phyloP scores from a whole-genome alignment of 495 filamentous ascomycete species.

The Aspergillus coremiiformis region DNA sequence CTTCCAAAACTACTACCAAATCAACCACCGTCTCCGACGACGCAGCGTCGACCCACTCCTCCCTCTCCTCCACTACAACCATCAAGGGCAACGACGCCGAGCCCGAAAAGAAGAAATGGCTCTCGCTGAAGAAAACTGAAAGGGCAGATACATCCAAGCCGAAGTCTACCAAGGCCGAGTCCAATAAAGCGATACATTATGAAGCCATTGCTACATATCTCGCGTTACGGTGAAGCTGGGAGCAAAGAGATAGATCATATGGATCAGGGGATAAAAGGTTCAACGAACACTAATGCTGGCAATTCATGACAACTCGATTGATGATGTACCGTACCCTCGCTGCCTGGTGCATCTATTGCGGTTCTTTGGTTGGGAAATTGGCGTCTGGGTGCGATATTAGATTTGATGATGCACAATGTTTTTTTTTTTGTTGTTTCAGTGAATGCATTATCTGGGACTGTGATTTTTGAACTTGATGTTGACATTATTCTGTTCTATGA shows the following conservation, averaged over 20 bases:
- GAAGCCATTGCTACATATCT: conserved; percentile 29
- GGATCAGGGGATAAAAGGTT: neutral
- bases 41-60: conserved; percentile 21
- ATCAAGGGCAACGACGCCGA: conserved; percentile 18
- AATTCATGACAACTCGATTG: neutral
- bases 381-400: neutral
- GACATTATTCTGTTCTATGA: no score
- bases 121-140: conserved; percentile 13
- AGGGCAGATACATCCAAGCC: conserved; percentile 1
- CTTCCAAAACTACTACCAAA: conserved; percentile 12
- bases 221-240: conserved; percentile 15
- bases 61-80: conserved; percentile 24
- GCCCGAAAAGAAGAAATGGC: conserved; percentile 22
- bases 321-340: neutral
- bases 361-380: neutral
- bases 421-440: neutral
- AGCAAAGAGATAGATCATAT: neutral
- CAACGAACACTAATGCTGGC: neutral
- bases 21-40: conserved; percentile 15
- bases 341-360: neutral
- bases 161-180: conserved; percentile 1
- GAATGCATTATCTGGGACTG: no score
- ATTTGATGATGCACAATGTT: neutral
- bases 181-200: conserved; percentile 19
- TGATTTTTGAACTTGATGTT: no score